A percentile compares a stretch with the other conserved stretches of the same genome.
Conservation (phyloP, 257 asterid species). For the Ilex asprella region DNA sequence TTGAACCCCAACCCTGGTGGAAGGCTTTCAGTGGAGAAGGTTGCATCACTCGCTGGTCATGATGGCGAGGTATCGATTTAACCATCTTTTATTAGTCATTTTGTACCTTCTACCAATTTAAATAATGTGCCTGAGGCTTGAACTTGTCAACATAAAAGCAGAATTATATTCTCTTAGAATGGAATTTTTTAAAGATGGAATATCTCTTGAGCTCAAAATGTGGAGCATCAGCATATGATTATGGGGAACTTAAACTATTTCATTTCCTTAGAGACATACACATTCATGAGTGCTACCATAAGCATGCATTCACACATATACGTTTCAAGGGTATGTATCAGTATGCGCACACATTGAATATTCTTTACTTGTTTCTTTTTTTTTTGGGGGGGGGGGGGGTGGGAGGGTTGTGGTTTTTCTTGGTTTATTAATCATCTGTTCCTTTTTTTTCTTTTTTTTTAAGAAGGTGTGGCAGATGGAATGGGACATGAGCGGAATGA, state of each 20-base stretch:
- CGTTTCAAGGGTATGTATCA: background rate
- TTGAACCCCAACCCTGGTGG: conserved; percentile 69
- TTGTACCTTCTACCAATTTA: background rate
- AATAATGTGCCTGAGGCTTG: no score
- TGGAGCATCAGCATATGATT: background rate
- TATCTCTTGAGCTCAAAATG: no score
- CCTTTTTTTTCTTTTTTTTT: background rate
- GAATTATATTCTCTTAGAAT: no score
- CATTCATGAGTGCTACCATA: background rate
- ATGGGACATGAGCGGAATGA: conserved; percentile 98
- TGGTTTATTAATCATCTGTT: background rate
- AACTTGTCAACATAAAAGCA: no score
- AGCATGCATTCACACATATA: background rate
- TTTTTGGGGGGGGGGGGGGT: background rate
- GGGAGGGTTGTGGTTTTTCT: background rate
- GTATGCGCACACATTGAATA: background rate
- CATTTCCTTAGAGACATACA: background rate
- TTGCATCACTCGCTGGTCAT: conserved; percentile 60
- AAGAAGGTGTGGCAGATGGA: conserved; percentile 84
- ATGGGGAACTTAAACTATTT: no score
- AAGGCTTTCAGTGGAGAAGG: conserved; percentile 59
- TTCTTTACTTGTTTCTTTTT: background rate
- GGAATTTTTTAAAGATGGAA: background rate
- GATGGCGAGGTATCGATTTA: conserved; percentile 52
- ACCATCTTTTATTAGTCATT: conserved; percentile 1